Evolutionary conservation across 2,329 filamentous ascomycete genomes (phyloP), one percentile per base, ranked within the genome.

Genomic region (Aphanocladium album): DNA sequence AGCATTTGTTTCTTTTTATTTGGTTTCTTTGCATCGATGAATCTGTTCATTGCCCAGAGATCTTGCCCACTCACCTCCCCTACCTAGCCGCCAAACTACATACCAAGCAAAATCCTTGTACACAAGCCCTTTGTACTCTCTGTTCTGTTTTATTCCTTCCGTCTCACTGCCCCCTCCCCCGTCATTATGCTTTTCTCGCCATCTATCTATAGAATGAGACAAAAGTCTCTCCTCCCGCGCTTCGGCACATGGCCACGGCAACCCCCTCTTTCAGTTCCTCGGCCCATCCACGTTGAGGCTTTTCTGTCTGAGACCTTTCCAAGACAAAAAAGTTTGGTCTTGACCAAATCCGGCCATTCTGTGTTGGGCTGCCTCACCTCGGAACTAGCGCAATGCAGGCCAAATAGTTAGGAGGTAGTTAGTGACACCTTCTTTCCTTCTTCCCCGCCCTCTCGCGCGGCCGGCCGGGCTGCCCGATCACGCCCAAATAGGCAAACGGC

Each of bases 141-240:
- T 17, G 39, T 43, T 17, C n/a, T n/a, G n/a, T n/a, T n/a, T n/a
- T 43, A 23, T 39, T 56, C 27, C 33, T 33, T 23, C 27, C 41
- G n/a, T n/a, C 50, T 19, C 52, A 8, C 35, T 21, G 7, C 39
- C 17, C 19, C 21, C 30, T 9, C 5, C 5, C 30, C 30, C 30
- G 9, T 5, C 5, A 30, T 5, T 30, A 30, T 14, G 19, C 27
- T 37, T 14, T 19, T 19, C 19, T 19, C 27, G 25, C 16, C n/a
- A n/a, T 8, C 53, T 56, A 56, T 56, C 17, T 35, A 56, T 56
- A 56, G 53, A 56, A 56, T 27, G n/a, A 56, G 53, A 56, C 33
- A 57, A 41, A 46, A 35, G 25, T 56, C 53, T 46, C 25, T 46
- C 17, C 16, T 25, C 53, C 41, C 39, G 21, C 52, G 21, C 25